phyloP scores from a whole-genome alignment of 306 rosid genomes.

The Delonix regia region DNA sequence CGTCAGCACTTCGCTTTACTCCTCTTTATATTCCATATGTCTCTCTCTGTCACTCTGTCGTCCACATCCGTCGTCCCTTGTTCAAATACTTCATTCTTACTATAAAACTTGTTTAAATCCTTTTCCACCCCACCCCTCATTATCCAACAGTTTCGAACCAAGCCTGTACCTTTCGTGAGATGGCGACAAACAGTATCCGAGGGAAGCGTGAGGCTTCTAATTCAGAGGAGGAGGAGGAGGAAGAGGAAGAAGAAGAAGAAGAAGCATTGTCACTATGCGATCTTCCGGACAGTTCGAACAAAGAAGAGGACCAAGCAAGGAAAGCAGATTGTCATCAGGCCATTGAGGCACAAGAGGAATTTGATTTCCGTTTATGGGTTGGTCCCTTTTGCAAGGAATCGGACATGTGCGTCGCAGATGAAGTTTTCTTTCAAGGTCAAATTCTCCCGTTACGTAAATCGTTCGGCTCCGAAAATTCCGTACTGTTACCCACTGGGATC shows the following conservation, averaged over 20 bases:
- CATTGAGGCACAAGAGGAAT: conserved; percentile 51
- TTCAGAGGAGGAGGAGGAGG: neutral
- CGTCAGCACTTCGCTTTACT: conserved; percentile 29
- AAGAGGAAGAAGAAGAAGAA: conserved; percentile 29
- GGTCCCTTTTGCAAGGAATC: conserved; percentile 40
- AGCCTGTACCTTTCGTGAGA: conserved; percentile 32
- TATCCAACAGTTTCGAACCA: conserved; percentile 25
- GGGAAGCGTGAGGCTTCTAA: conserved; percentile 24
- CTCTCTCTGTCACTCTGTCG: conserved; percentile 37
- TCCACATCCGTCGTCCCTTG: conserved; percentile 19
- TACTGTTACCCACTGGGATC: neutral
- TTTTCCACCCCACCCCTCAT: neutral
- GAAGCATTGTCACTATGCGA: conserved; percentile 77
- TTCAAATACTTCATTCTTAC: conserved; percentile 26
- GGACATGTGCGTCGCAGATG: conserved; percentile 82
- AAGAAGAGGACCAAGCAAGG: conserved; percentile 25
- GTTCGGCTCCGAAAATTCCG: neutral
- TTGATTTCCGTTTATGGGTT: conserved; percentile 56
- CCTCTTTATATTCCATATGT: conserved; percentile 50
- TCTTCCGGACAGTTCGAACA: conserved; percentile 54
- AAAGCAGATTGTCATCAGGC: conserved; percentile 1
- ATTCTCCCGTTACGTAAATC: conserved; percentile 70
- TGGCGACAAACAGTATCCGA: conserved; percentile 44
- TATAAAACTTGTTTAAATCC: conserved; percentile 25
- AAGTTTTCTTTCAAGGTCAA: conserved; percentile 78